Evolutionary conservation across 805 yeast genomes (phyloP), one percentile per base, ranked within the genome.

Genomic region (Starmera pachycereana): DNA sequence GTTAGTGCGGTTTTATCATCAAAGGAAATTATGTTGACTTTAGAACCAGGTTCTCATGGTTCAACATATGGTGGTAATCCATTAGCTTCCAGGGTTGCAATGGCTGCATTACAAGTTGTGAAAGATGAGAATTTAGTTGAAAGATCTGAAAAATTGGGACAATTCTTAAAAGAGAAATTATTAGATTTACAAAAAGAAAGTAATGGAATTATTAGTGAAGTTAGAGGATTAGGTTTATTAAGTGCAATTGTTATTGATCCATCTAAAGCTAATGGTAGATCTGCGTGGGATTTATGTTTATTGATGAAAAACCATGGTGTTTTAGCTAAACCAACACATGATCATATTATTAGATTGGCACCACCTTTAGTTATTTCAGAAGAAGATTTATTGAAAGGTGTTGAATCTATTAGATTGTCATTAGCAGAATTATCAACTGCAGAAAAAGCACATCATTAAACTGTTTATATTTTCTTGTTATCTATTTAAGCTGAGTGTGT

Each of bases 11-110:
- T 88, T 13, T 70, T 90, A 47, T 82, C 96, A 2, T 84, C 95
- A n/a, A 76, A 68, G 52, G 94, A 87, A 44, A 82, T 90, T 58
- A 84, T 90, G 96, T 72, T 79, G 48, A 77, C 86, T 47, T 73
- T 90, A 51, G 86, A 84, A 46, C 95, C 97, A 25, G 97, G 97
- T 40, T 85, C 96, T 29, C 97, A 90, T 64, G 97, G 97, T 39
- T 89, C 97, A 27, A 90, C 97, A 18, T 90, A 85, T 60, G 97
- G 97, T 63, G 97, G 97, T 62, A 90, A 88, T 67, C 96, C 97
- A 49, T 73, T 90, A 59, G 90, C 95, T 18, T 86, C 95, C 49
- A 74, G 86, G 41, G 96, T 87, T 16, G 92, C 97, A 45, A 78
- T 86, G 59, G 96, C 96, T 43, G 96, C 97, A 10, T 71, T 90